phyloP scores from a whole-genome alignment of 805 yeast species.

The Dipodascopsis uninucleata region DNA sequence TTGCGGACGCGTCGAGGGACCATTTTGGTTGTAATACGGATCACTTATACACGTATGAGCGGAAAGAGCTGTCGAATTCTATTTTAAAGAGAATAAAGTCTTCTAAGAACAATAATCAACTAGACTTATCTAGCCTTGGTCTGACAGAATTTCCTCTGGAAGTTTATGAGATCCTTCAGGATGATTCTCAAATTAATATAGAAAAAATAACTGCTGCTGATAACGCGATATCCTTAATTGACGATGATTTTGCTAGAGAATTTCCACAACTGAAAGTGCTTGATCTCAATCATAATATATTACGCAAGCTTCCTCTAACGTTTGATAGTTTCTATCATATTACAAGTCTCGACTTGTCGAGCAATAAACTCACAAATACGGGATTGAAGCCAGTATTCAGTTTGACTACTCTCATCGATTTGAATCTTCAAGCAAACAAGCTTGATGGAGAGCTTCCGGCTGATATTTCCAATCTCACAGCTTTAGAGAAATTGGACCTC shows the following conservation, averaged over 20 bases:
- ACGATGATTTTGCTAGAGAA: conserved; percentile 4
- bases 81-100: conserved; percentile 5
- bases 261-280: conserved; percentile 7
- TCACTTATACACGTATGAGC: no score
- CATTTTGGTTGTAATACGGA: no score
- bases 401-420: conserved; percentile 9
- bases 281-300: conserved; percentile 17
- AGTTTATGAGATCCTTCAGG: conserved; percentile 11
- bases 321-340: conserved; percentile 5
- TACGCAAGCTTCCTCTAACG: conserved; percentile 15
- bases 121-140: conserved; percentile 7
- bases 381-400: conserved; percentile 6
- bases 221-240: conserved; percentile 14
- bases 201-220: conserved; percentile 6
- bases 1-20: no score
- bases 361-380: conserved; percentile 16
- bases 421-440: conserved; percentile 17
- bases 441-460: conserved; percentile 22
- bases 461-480: conserved; percentile 5
- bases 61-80: no score
- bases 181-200: conserved; percentile 1
- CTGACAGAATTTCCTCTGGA: conserved; percentile 13
- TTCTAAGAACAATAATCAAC: conserved; percentile 6
- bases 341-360: conserved; percentile 5
- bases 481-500: conserved; percentile 11